A percentile compares a stretch with the other conserved stretches of the same genome.
These are phyloP conservation scores for Rauvolfia tetraphylla DNA, from an alignment of 257 asterid genomes.

Conservation along the genomic window DNA sequence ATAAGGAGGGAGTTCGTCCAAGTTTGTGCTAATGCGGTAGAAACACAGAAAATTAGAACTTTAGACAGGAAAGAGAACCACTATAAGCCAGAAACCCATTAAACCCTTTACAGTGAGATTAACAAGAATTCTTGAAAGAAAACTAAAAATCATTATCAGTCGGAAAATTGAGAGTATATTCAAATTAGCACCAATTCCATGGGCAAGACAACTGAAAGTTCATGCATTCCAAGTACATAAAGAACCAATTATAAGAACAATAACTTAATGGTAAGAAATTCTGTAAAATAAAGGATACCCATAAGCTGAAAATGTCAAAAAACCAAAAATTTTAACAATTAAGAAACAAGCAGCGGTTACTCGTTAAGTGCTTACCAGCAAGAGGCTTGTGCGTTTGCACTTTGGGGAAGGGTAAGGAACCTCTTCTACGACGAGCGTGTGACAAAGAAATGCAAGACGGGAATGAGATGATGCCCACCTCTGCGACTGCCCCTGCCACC, in stretches of 20 bases:
- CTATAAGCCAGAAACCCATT: background rate
- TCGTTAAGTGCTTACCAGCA: conserved; percentile 41
- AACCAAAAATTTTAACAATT: conserved; percentile 3
- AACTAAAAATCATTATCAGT: background rate
- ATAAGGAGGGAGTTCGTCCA: no score
- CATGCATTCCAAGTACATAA: background rate
- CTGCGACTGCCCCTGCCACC: conserved; percentile 34
- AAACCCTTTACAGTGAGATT: background rate
- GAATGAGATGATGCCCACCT: conserved; percentile 37
- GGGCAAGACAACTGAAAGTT: background rate
- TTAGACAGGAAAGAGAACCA: background rate
- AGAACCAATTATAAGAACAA: background rate
- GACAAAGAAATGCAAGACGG: conserved; percentile 35
- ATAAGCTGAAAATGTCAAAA: background rate
- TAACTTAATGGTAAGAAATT: background rate
- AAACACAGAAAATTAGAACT: background rate
- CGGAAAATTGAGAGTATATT: background rate
- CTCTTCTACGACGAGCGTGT: conserved; percentile 21
- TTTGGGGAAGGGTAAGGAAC: conserved; percentile 20
- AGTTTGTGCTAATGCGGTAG: background rate
- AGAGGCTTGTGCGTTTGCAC: conserved; percentile 24
- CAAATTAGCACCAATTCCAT: background rate
- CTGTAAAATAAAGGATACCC: background rate
- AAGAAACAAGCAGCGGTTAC: background rate
- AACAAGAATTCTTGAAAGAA: background rate